phyloP scores from a whole-genome alignment of 176 grass and related monocot species.

The Eremochloa ophiuroides region DNA sequence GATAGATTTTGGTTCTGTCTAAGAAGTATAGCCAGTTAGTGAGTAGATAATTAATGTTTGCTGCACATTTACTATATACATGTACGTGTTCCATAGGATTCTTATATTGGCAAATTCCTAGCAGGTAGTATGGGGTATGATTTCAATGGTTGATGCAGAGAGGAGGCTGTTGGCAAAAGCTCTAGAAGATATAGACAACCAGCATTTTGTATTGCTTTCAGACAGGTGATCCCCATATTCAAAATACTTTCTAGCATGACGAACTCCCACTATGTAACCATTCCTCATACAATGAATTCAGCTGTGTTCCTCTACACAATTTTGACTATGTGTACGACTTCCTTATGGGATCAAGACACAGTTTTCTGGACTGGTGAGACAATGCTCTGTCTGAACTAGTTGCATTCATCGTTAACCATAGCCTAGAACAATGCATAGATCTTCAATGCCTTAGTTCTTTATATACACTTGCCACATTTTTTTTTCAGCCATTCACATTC shows the following conservation, averaged over 20 bases:
- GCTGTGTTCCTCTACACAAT: constrained; percentile 85
- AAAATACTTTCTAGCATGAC: not conserved
- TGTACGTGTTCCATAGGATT: not conserved
- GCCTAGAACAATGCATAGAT: not conserved
- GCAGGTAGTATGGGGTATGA: constrained; percentile 82
- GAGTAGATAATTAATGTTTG: not conserved
- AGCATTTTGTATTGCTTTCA: constrained; percentile 88
- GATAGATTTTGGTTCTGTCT: not conserved
- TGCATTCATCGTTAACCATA: not conserved
- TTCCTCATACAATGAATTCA: constrained; percentile 29
- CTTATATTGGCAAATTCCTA: not conserved
- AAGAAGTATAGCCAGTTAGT: not conserved
- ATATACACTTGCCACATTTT: not conserved
- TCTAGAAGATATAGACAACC: constrained; percentile 73
- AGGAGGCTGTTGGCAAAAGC: constrained; percentile 80
- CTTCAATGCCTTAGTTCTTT: not conserved
- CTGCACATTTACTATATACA: not conserved
- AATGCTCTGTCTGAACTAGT: not conserved
- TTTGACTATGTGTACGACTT: constrained; percentile 88
- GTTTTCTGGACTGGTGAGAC: constrained; percentile 77
- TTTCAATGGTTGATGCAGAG: constrained; percentile 91
- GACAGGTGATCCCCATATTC: constrained; percentile 49
- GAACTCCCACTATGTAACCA: not conserved
- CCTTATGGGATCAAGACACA: constrained; percentile 67
- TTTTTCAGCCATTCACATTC: constrained; percentile 2